phyloP scores from a whole-genome alignment of 495 filamentous ascomycete species.

The Penicillium goetzii region DNA sequence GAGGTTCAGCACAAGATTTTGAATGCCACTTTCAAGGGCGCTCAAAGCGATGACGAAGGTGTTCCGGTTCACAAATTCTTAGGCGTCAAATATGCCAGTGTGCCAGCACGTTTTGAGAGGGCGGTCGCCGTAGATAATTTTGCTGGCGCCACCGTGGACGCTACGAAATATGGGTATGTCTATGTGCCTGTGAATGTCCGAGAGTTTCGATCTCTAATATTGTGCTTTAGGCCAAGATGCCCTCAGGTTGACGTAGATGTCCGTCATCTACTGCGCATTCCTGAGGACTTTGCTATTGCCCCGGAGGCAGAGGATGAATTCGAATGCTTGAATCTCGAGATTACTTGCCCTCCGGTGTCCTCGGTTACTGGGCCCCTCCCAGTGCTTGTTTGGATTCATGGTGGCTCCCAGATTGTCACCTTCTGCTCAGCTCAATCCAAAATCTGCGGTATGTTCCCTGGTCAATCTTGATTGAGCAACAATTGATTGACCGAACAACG shows the following conservation, averaged over 20 bases:
- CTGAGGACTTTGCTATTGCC: constrained; percentile 37
- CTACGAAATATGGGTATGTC: constrained; percentile 41
- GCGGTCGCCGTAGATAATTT: constrained; percentile 33
- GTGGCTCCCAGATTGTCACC: constrained; percentile 46
- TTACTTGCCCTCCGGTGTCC: constrained; percentile 38
- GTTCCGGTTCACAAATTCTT: constrained; percentile 37
- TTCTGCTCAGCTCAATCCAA: constrained; percentile 48
- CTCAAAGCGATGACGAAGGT: constrained; percentile 19
- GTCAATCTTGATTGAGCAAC: neutral
- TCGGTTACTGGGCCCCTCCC: constrained; percentile 28
- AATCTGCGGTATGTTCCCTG: constrained; percentile 38
- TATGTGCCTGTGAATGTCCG: neutral
- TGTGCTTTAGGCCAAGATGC: constrained; percentile 37
- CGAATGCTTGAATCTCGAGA: constrained; percentile 49
- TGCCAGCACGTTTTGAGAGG: constrained; percentile 44
- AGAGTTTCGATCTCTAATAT: constrained; percentile 5
- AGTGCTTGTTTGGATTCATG: constrained; percentile 51
- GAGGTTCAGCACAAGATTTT: constrained; percentile 33
- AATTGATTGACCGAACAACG: neutral
- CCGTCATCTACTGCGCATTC: constrained; percentile 43
- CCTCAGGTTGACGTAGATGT: constrained; percentile 44
- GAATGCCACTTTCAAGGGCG: constrained; percentile 42
- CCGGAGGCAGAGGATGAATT: constrained; percentile 47
- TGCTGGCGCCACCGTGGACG: constrained; percentile 35
- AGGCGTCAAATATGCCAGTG: constrained; percentile 42